Base-by-base conservation (phyloP, 495 filamentous ascomycete species). In the Eremomyces bilateralis region DNA sequence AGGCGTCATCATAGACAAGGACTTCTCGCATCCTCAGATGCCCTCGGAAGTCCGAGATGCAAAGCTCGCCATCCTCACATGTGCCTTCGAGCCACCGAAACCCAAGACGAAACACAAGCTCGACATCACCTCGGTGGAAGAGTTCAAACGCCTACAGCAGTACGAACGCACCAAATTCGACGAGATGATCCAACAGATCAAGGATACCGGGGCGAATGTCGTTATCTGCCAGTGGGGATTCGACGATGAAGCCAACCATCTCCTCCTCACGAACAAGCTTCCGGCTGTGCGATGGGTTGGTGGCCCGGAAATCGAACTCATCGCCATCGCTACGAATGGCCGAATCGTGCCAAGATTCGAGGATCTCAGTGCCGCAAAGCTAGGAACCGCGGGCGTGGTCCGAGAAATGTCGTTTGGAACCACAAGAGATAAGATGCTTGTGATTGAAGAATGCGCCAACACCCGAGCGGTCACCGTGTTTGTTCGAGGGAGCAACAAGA, bases 61-160 rank as follows among this genome's bases (percentile, higher is more conserved):
- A 45, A 95, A 94, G 60, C 66, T 99, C 47, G 88, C 88, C 27
- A 95, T 99, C 47, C 62, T 99, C 30, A 99, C 88, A 29, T 99
- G 88, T 53, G 83, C 88, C 1, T 95, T 99, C 54, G 88, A 99
- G 60, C 88, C 88, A n/a, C 88, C 88, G 12, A 99, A 99, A 66
- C 88, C 88, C 31, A 99, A 99, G 72, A 99, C 88, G 18, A 99
- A 99, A 69, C 88, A 99, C 61, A 93, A 92, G 67, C 67, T 99
- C 20, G 90, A 99, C 46, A 99, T 99, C 53, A 90, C 83, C 37
- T 79, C 72, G 31, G 85, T 99, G 6, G 84, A 94, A 40, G 88
- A 99, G 56, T 99, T 91, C 63, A 92, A 88, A 64, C 82, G 80
- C 50, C 59, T 99, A 39, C 88, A 99, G 48, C 77, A 64, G 29